Evolutionary conservation across 345 rosid genomes (phyloP).

Genomic region (Arabis alpina): DNA sequence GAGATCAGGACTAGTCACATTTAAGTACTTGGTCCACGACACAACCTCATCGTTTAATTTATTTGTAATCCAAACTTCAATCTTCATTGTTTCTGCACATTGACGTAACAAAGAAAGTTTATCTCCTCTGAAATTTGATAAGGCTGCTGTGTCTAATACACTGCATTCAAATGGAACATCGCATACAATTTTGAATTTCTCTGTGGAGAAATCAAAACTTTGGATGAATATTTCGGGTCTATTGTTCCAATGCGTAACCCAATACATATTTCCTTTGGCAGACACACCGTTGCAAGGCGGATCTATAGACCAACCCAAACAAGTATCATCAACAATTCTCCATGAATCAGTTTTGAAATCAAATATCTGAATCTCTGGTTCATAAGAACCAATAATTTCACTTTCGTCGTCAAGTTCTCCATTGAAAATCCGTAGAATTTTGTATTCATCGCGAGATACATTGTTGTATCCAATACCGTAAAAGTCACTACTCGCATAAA

Average conservation of each 20-base stretch:
- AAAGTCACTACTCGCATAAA: slow-evolving; percentile 24
- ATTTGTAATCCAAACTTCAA: slow-evolving; percentile 39
- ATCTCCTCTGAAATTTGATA: slow-evolving; percentile 36
- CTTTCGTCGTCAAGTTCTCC: slow-evolving; percentile 20
- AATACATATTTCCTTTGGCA: slow-evolving; percentile 43
- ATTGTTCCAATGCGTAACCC: slow-evolving; percentile 39
- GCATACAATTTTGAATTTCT: slow-evolving; percentile 25
- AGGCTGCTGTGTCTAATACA: slow-evolving; percentile 32
- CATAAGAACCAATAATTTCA: not conserved
- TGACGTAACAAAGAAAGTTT: slow-evolving; percentile 39
- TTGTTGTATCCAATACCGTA: slow-evolving; percentile 39
- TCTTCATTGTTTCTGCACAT: slow-evolving; percentile 23
- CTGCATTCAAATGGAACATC: slow-evolving; percentile 3
- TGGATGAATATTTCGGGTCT: slow-evolving; percentile 30
- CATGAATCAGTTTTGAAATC: slow-evolving; percentile 34
- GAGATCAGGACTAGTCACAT: slow-evolving; percentile 22
- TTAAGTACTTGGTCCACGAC: slow-evolving; percentile 30
- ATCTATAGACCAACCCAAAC: slow-evolving; percentile 37
- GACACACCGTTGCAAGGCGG: slow-evolving; percentile 40
- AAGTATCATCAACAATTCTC: slow-evolving; percentile 13
- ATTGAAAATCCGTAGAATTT: slow-evolving; percentile 30
- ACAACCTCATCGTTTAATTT: slow-evolving; percentile 23
- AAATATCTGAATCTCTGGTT: slow-evolving; percentile 19
- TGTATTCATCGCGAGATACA: slow-evolving; percentile 33
- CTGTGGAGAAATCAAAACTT: slow-evolving; percentile 24